phyloP scores from a whole-genome alignment of 1,139 yeast species.

The Scheffersomyces parashehatae region DNA sequence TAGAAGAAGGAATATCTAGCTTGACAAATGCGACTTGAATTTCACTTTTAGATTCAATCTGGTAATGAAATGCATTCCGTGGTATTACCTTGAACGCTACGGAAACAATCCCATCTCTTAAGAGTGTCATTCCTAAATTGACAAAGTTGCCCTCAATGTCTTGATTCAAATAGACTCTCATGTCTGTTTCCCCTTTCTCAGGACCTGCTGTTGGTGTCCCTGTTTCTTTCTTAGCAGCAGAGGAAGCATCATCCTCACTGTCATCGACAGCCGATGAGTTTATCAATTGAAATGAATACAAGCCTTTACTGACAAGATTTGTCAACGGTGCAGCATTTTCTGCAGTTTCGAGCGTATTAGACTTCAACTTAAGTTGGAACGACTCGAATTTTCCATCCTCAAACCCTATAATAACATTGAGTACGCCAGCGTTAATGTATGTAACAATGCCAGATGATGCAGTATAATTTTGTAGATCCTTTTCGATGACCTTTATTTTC shows the following conservation, averaged over 20 bases:
- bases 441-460: conserved; percentile 5
- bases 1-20: conserved; percentile 4
- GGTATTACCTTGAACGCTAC: conserved; percentile 30
- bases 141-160: conserved; percentile 30
- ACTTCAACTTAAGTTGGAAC: conserved; percentile 9
- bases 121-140: conserved; percentile 24
- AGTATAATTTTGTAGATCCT: conserved; percentile 2
- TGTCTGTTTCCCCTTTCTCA: conserved; percentile 2
- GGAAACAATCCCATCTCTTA: conserved; percentile 23
- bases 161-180: conserved; percentile 21
- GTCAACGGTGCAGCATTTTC: conserved; percentile 7
- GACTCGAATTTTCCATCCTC: conserved; percentile 34
- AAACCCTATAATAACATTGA: conserved; percentile 16
- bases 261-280: conserved; percentile 22
- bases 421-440: not conserved
- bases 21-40: conserved; percentile 19
- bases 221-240: conserved; percentile 4
- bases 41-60: conserved; percentile 28
- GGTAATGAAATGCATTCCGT: conserved; percentile 30
- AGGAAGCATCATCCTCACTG: conserved; percentile 6
- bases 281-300: conserved; percentile 30
- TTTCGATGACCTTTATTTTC: not conserved
- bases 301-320: conserved; percentile 20
- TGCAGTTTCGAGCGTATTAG: not conserved
- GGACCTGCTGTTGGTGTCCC: not conserved